phyloP scores from a whole-genome alignment of 768 basidiomycete species.

The Imleria badia region DNA sequence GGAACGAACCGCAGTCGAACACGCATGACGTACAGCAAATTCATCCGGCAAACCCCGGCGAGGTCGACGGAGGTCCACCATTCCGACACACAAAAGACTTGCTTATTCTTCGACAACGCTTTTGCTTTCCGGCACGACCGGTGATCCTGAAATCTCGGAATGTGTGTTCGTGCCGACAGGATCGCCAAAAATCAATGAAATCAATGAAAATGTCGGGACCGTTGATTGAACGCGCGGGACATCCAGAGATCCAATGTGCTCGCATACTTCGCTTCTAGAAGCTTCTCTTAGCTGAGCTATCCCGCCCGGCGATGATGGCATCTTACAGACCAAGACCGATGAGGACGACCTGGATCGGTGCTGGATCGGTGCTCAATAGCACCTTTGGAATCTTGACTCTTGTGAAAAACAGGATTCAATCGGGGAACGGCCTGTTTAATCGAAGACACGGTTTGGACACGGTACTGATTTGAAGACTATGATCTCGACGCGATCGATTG shows the following conservation, averaged over 20 bases:
- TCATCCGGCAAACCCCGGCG: conserved; percentile 15
- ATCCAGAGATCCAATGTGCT: conserved; percentile 35
- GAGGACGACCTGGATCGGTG: neutral
- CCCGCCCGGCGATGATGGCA: neutral
- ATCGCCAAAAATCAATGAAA: neutral
- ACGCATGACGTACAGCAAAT: conserved; percentile 4
- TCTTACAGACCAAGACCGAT: neutral
- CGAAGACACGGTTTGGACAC: too few relatives aligned
- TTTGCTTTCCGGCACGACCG: neutral
- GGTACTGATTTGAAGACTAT: too few relatives aligned
- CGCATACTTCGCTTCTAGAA: neutral
- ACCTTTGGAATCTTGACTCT: neutral
- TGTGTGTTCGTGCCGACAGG: neutral
- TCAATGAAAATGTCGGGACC: conserved; percentile 21
- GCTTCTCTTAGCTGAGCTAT: neutral
- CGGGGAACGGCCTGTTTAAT: neutral
- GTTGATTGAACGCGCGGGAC: conserved; percentile 50
- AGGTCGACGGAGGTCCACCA: neutral
- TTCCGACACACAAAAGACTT: neutral
- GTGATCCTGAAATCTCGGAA: neutral
- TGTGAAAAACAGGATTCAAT: neutral
- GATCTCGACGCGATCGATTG: neutral
- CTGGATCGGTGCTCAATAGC: neutral
- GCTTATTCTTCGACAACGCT: neutral
- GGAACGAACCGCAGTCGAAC: conserved; percentile 10